These are phyloP conservation scores for Penicillium aurantiogriseum DNA, from an alignment of 2,329 filamentous ascomycete genomes.

Conservation along the genomic window DNA sequence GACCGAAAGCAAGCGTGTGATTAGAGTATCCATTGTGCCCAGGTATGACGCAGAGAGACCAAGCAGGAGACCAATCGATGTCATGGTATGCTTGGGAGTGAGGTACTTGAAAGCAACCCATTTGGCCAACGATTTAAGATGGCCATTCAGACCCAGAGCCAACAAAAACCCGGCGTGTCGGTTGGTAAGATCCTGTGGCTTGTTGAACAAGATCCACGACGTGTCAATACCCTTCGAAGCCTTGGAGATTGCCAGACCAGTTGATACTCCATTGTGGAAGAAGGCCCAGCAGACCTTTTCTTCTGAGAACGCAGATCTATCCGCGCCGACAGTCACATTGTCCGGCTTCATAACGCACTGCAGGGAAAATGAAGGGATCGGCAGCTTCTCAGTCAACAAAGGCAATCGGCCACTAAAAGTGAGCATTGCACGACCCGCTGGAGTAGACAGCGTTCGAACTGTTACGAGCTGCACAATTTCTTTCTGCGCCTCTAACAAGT, in stretches of 20 bases:
- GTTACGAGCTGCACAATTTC: slow-evolving; percentile 83
- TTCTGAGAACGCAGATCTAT: slow-evolving; percentile 82
- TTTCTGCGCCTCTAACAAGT: slow-evolving; percentile 89
- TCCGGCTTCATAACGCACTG: slow-evolving; percentile 89
- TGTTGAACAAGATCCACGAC: slow-evolving; percentile 98
- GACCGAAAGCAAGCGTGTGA: slow-evolving; percentile 88
- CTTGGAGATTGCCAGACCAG: slow-evolving; percentile 84
- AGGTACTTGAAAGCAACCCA: slow-evolving; percentile 99
- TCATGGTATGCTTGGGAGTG: slow-evolving; percentile 99
- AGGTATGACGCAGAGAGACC: slow-evolving; percentile 91
- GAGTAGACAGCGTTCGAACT: slow-evolving; percentile 81
- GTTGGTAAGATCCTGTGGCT: slow-evolving; percentile 87
- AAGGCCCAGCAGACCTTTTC: slow-evolving; percentile 99
- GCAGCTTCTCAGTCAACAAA: slow-evolving; percentile 86
- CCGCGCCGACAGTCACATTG: slow-evolving; percentile 89
- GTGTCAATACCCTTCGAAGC: slow-evolving; percentile 93
- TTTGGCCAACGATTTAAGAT: slow-evolving; percentile 90
- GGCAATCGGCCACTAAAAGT: slow-evolving; percentile 86
- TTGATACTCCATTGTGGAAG: slow-evolving; percentile 94
- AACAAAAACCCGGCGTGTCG: slow-evolving; percentile 93
- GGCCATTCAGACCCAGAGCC: slow-evolving; percentile 87
- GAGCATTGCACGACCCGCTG: slow-evolving; percentile 80
- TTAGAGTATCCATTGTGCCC: slow-evolving; percentile 94
- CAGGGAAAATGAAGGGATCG: slow-evolving; percentile 85
- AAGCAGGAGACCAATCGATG: slow-evolving; percentile 89